A percentile compares a stretch with the other conserved stretches of the same genome.
These are phyloP conservation scores for Theobroma grandiflorum DNA, from an alignment of 441 rosid genomes.

Conservation along the genomic window DNA sequence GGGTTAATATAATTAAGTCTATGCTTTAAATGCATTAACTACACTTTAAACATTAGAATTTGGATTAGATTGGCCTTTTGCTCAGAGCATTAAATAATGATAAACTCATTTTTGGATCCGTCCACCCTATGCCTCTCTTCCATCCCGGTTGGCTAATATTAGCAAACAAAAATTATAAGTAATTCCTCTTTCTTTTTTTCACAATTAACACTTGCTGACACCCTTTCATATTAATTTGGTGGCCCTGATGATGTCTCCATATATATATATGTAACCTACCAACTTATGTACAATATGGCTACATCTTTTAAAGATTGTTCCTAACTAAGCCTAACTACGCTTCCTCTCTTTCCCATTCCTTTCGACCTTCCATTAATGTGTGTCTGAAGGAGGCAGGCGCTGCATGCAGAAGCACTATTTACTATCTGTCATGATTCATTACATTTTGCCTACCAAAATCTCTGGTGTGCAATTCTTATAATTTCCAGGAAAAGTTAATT, in stretches of 20 bases:
- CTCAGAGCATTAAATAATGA: too few relatives aligned
- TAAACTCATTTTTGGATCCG: too few relatives aligned
- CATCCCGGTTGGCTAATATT: too few relatives aligned
- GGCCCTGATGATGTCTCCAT: too few relatives aligned
- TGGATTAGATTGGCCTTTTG: too few relatives aligned
- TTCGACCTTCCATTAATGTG: not conserved
- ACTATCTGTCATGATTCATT: not conserved
- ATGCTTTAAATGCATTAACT: too few relatives aligned
- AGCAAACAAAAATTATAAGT: too few relatives aligned
- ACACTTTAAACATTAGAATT: too few relatives aligned
- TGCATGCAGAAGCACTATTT: not conserved
- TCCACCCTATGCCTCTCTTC: too few relatives aligned
- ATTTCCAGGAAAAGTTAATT: not conserved
- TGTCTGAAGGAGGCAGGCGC: not conserved
- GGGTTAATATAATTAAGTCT: too few relatives aligned
- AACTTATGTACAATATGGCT: not conserved
- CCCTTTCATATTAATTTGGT: too few relatives aligned
- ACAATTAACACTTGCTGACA: not conserved
- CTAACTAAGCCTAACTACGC: not conserved
- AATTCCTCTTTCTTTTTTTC: not conserved
- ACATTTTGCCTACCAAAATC: not conserved
- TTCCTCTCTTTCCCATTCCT: not conserved
- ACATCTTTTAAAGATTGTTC: not conserved
- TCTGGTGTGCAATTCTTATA: not conserved
- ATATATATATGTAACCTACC: not conserved